Percentiles rank a stretch among this genome's conserved stretches.
Conservation (phyloP, 106 monocot species). For the Phalaenopsis aphrodite region DNA sequence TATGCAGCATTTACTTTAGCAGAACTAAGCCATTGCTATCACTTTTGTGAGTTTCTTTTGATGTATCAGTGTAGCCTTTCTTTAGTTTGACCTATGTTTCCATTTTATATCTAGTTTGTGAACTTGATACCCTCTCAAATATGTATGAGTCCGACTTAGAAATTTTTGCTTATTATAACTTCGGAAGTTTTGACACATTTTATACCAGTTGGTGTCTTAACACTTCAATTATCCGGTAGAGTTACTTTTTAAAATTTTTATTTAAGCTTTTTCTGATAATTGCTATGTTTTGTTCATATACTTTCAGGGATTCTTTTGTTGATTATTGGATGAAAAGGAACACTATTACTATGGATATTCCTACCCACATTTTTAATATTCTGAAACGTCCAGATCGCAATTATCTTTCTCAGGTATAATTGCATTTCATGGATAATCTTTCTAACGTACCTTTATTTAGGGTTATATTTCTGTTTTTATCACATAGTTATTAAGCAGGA, state of each 20-base stretch:
- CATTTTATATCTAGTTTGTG: no score
- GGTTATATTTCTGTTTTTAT: background rate
- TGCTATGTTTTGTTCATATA: background rate
- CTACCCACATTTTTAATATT: constrained; percentile 66
- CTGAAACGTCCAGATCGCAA: constrained; percentile 68
- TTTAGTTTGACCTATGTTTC: no score
- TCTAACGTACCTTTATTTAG: background rate
- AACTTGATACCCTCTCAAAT: background rate
- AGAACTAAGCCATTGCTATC: no score
- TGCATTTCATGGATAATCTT: background rate
- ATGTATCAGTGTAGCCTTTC: no score
- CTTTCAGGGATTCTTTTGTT: constrained; percentile 73
- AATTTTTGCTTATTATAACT: constrained; percentile 2
- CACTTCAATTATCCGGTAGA: background rate
- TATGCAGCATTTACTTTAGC: no score
- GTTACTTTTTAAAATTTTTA: background rate
- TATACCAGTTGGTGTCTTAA: background rate
- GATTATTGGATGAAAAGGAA: constrained; percentile 79
- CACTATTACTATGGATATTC: constrained; percentile 76
- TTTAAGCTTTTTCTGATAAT: background rate
- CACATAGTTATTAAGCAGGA: background rate
- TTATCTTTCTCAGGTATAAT: constrained; percentile 64
- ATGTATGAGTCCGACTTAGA: background rate
- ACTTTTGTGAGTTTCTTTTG: no score
- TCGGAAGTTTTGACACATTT: background rate